Evolutionary conservation across 75 land plant species (phyloP), one percentile per base, ranked within the genome.

Genomic region (Sequoiadendron giganteum): DNA sequence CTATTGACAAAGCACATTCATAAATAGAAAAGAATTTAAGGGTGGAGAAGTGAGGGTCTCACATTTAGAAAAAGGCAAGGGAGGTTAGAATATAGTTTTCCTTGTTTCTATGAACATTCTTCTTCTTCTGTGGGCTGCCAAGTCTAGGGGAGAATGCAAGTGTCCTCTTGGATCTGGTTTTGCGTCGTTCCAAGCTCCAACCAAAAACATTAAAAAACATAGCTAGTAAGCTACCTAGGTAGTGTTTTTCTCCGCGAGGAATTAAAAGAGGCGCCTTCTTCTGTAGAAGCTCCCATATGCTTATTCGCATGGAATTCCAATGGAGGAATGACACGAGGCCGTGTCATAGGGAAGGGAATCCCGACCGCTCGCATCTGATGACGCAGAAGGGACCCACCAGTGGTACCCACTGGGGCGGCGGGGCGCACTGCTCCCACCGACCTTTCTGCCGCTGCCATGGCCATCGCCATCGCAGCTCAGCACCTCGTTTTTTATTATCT

Each of bases 321-420:
- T 45, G 48, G 9, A 82, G 56, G 86, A 45, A n/a, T 38, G 86
- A 55, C 86, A 85, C 86, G 86, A 2, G 39, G 8, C 68, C n/a
- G 25, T 43, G 21, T 28, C 47, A 43, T 30, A 82, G n/a, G 49
- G 8, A 14, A 85, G 56, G 86, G 86, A 85, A 85, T 84, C 65
- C 86, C 86, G 86, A 85, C 86, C 86, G 43, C 65, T 9, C 28
- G 86, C 86, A 85, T 85, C 86, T 85, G 68, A 85, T 85, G 65
- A 85, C 49, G 65, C 38, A 15, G 14, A 1, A 2, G 72, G 72
- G 28, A 68, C 72, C 72, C 72, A 84, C 84, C 30, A 2, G 65
- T 34, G 38, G 86, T 68, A 21, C 86, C 86, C 86, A 3, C 11
- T 30, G 3, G 40, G 86, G 68, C 65, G 86, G 65, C 65, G 86